Percentiles rank a stretch among this genome's conserved stretches.
These are phyloP conservation scores for Arthrobotrys sinensis DNA, from an alignment of 2,329 filamentous ascomycete species.

Conservation along the genomic window DNA sequence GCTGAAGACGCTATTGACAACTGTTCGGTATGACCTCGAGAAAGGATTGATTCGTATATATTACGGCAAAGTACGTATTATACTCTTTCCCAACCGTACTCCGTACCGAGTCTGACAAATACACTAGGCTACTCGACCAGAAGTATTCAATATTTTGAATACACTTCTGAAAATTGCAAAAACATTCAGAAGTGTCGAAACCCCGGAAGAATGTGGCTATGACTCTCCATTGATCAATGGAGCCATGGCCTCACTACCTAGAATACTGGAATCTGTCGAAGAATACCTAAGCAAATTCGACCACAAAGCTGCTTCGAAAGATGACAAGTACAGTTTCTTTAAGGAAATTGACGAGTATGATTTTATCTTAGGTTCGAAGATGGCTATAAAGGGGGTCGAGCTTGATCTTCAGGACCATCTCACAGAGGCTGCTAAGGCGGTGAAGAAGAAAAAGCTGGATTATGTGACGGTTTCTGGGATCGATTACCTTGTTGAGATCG, in stretches of 20 bases:
- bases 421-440: slow-evolving; percentile 77
- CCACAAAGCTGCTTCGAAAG: slow-evolving; percentile 81
- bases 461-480: slow-evolving; percentile 91
- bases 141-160: slow-evolving; percentile 87
- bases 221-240: slow-evolving; percentile 78
- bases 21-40: slow-evolving; percentile 85
- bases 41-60: slow-evolving; percentile 95
- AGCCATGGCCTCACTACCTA: slow-evolving; percentile 82
- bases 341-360: slow-evolving; percentile 81
- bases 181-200: slow-evolving; percentile 80
- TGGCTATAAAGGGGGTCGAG: slow-evolving; percentile 90
- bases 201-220: slow-evolving; percentile 79
- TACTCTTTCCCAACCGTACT: background rate
- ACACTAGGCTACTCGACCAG: slow-evolving; percentile 81
- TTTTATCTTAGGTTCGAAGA: slow-evolving; percentile 87
- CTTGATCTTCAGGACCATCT: slow-evolving; percentile 87
- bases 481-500: slow-evolving; percentile 89
- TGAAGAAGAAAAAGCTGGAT: slow-evolving; percentile 78
- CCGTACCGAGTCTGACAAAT: background rate
- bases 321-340: slow-evolving; percentile 97
- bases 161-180: slow-evolving; percentile 84
- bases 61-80: slow-evolving; percentile 79
- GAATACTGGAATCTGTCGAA: slow-evolving; percentile 80
- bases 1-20: slow-evolving; percentile 79
- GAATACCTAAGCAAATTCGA: slow-evolving; percentile 88